phyloP scores from a whole-genome alignment of 2,329 filamentous ascomycete species.

The Penicillium sclerotiorum region DNA sequence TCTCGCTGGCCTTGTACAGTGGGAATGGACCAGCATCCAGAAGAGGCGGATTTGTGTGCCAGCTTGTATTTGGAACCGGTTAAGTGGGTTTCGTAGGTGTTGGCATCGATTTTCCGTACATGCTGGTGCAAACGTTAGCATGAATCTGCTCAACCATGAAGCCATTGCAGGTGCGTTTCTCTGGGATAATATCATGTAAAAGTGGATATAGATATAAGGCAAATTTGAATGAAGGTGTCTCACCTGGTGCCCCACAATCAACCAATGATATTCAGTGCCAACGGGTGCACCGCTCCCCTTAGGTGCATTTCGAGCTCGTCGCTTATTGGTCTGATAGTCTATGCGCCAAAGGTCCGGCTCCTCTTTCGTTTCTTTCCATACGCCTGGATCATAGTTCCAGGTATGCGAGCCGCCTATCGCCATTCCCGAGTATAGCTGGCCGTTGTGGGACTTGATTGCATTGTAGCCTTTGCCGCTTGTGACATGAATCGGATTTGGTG shows the following conservation, averaged over 20 bases:
- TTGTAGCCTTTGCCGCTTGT: slow-evolving; percentile 32
- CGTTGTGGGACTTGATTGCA: slow-evolving; percentile 36
- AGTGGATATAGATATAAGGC: no score
- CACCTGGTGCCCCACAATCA: slow-evolving; percentile 40
- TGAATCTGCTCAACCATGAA: background rate
- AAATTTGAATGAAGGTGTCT: no score
- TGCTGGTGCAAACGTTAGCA: slow-evolving; percentile 20
- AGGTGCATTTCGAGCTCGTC: slow-evolving; percentile 34
- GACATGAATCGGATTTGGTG: slow-evolving; percentile 2
- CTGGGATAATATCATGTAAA: no score
- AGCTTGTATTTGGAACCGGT: slow-evolving; percentile 41
- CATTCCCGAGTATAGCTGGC: slow-evolving; percentile 41
- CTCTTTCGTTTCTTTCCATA: slow-evolving; percentile 40
- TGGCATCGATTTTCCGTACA: slow-evolving; percentile 40
- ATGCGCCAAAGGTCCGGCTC: slow-evolving; percentile 41
- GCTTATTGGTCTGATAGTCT: slow-evolving; percentile 36
- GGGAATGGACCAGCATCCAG: slow-evolving; percentile 38
- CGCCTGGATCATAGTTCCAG: slow-evolving; percentile 40
- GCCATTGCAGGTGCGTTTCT: no score
- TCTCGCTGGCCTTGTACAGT: slow-evolving; percentile 39
- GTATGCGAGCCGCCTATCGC: slow-evolving; percentile 40
- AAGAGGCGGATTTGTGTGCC: slow-evolving; percentile 33
- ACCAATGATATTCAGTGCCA: slow-evolving; percentile 40
- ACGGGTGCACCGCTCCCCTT: slow-evolving; percentile 37
- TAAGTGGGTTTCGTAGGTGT: slow-evolving; percentile 39